These are phyloP conservation scores for Fusarium sp. DNA, from an alignment of 2,329 filamentous ascomycete genomes.

Conservation along the genomic window DNA sequence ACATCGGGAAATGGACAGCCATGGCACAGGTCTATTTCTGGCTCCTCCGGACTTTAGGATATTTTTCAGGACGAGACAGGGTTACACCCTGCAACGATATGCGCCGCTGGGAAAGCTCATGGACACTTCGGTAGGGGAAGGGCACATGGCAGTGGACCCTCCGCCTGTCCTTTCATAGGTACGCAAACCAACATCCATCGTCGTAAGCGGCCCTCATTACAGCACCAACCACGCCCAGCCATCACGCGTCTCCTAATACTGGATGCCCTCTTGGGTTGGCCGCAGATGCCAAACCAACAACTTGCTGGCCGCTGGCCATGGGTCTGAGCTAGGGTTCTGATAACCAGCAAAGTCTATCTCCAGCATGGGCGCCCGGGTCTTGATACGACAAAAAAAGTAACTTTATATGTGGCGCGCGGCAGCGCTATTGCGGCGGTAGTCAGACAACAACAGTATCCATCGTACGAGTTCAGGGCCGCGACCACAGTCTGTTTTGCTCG, in stretches of 20 bases:
- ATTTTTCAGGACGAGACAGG: slow-evolving; percentile 16
- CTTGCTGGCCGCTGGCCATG: slow-evolving; percentile 13
- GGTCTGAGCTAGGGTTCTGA: slow-evolving; percentile 26
- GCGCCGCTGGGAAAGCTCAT: slow-evolving; percentile 34
- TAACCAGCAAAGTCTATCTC: slow-evolving; percentile 21
- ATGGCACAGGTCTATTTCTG: slow-evolving; percentile 33
- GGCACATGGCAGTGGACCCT: slow-evolving; percentile 45
- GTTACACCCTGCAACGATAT: slow-evolving; percentile 32
- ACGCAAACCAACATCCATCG: slow-evolving; percentile 40
- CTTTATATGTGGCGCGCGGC: slow-evolving; percentile 29
- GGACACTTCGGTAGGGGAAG: slow-evolving; percentile 34
- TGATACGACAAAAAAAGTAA: slow-evolving; percentile 35
- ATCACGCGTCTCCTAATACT: slow-evolving; percentile 19
- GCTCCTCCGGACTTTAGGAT: slow-evolving; percentile 17
- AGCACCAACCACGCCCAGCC: slow-evolving; percentile 19
- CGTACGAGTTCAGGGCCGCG: slow-evolving; percentile 41
- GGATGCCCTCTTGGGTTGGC: slow-evolving; percentile 31
- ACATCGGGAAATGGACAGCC: slow-evolving; percentile 15
- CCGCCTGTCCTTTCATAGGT: slow-evolving; percentile 37
- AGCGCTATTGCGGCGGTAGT: slow-evolving; percentile 21
- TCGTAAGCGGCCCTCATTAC: slow-evolving; percentile 32
- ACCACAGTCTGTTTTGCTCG: slow-evolving; percentile 32
- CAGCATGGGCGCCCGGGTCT: slow-evolving; percentile 24
- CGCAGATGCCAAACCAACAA: slow-evolving; percentile 31
- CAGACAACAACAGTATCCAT: slow-evolving; percentile 30